Conservation (phyloP, 2,329 filamentous ascomycete genomes). For the Pleomassaria siparia region DNA sequence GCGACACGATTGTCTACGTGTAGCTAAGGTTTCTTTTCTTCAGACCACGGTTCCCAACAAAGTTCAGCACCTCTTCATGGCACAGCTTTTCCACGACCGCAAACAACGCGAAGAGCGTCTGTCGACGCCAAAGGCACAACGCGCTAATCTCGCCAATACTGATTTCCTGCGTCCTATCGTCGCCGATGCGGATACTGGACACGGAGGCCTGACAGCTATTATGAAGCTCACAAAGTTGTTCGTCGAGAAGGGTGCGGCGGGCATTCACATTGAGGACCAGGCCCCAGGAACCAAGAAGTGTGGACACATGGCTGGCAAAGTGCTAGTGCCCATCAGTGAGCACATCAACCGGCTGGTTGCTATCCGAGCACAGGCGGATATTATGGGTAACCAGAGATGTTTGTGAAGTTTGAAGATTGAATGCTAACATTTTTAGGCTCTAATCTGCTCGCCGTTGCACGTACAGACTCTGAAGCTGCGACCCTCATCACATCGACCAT, state of each 20-base stretch:
- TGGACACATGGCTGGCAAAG: conserved; percentile 98
- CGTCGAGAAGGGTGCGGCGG: conserved; percentile 91
- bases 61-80: conserved; percentile 95
- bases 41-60: conserved; percentile 98
- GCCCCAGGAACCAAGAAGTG: conserved; percentile 99
- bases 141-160: conserved; percentile 72
- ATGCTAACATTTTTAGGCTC: conserved; percentile 53
- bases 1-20: not conserved
- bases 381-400: conserved; percentile 69
- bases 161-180: conserved; percentile 97
- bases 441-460: conserved; percentile 86
- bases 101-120: conserved; percentile 97
- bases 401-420: not conserved
- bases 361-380: conserved; percentile 95
- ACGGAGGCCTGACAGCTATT: conserved; percentile 94
- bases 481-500: conserved; percentile 97
- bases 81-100: conserved; percentile 98
- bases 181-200: conserved; percentile 95
- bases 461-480: conserved; percentile 96
- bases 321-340: conserved; percentile 93
- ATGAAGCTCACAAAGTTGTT: conserved; percentile 99
- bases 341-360: conserved; percentile 97
- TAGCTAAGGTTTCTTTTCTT: conserved; percentile 15
- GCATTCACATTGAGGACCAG: conserved; percentile 98
- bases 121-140: conserved; percentile 70